Base-by-base conservation (phyloP, 2,329 filamentous ascomycete genomes). In the Trichoderma atrobrunneum region DNA sequence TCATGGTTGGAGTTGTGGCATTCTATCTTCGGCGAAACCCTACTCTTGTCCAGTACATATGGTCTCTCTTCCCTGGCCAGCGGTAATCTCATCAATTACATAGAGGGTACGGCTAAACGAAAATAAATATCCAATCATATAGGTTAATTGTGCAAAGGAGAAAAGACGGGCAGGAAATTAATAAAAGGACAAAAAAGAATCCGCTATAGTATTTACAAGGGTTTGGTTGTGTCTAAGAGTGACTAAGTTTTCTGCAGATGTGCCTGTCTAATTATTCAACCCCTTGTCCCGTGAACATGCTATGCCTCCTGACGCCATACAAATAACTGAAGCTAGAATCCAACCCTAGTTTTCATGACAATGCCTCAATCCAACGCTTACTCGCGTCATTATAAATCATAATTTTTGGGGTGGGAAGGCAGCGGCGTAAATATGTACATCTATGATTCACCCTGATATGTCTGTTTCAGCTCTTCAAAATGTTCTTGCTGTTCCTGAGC, bases 401-500 rank as follows among this genome's bases (percentile, higher is more conserved):
- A 14, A 4, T 57, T 30, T 54, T 54, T 24, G n/a, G 11, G 48
- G 43, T n/a, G n/a, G 48, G n/a, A 16, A 12, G 21, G 21, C 48
- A 54, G n/a, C 48, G 48, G 57, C 39, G n/a, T 21, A 18, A 18
- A 36, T 51, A 62, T 62, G 36, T 51, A 62, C 26, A 61, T 56
- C 62, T 72, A 72, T 72, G 63, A 67, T 67, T 72, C 83, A 74
- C 89, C 87, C 75, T 88, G 86, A 76, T 89, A 88, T 30, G 85
- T 85, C 69, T 80, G 81, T 81, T 91, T 92, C 75, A 94, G 80
- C 70, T 85, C 85, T 78, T 92, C 91, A 79, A 96, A 95, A 81
- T 94, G 89, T 76, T 85, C 86, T 81, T 91, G 91, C 80, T 95
- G 90, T 78, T 97, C 94, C 28, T 85, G 83, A 1, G 92, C 89